Conservation (phyloP, 1,284 basidiomycete genomes). For the Moesziomyces globuligerus region DNA sequence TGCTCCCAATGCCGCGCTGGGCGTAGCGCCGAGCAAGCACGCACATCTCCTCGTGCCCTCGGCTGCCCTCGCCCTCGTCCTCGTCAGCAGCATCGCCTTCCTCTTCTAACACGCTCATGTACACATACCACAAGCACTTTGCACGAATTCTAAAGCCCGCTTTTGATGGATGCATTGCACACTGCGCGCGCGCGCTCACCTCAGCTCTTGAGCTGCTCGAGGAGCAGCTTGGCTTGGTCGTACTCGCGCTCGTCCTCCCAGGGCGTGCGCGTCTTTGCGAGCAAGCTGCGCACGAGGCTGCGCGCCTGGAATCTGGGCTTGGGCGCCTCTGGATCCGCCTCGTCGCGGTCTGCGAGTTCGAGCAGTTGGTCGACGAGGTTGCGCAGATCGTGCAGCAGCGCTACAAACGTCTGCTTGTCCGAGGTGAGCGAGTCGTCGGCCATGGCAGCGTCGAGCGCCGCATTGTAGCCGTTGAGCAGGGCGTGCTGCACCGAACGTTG, state of each 20-base stretch:
- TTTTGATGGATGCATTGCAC: neutral
- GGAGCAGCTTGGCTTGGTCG: slow-evolving; percentile 74
- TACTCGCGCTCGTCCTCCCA: slow-evolving; percentile 90
- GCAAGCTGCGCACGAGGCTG: slow-evolving; percentile 86
- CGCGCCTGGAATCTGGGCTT: slow-evolving; percentile 85
- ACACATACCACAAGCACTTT: slow-evolving; percentile 2
- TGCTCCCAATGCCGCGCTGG: slow-evolving; percentile 17
- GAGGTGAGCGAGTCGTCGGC: slow-evolving; percentile 15
- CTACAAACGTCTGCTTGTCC: slow-evolving; percentile 18
- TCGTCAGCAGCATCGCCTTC: slow-evolving; percentile 40
- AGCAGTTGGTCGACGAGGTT: slow-evolving; percentile 77
- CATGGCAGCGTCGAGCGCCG: slow-evolving; percentile 26
- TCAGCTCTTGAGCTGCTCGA: slow-evolving; percentile 39
- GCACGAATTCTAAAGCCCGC: too few species aligned
- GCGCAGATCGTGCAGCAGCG: slow-evolving; percentile 48
- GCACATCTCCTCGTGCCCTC: slow-evolving; percentile 14
- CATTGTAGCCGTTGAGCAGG: slow-evolving; percentile 52
- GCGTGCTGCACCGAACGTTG: slow-evolving; percentile 33
- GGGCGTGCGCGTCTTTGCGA: slow-evolving; percentile 74
- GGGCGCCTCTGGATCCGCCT: slow-evolving; percentile 36
- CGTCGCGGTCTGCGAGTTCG: slow-evolving; percentile 78
- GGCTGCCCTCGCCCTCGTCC: slow-evolving; percentile 10
- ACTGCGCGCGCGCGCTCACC: neutral
- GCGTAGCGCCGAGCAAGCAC: neutral
- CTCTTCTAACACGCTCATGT: slow-evolving; percentile 17